Conservation (phyloP, 768 basidiomycete species). For the Suillus subluteus region DNA sequence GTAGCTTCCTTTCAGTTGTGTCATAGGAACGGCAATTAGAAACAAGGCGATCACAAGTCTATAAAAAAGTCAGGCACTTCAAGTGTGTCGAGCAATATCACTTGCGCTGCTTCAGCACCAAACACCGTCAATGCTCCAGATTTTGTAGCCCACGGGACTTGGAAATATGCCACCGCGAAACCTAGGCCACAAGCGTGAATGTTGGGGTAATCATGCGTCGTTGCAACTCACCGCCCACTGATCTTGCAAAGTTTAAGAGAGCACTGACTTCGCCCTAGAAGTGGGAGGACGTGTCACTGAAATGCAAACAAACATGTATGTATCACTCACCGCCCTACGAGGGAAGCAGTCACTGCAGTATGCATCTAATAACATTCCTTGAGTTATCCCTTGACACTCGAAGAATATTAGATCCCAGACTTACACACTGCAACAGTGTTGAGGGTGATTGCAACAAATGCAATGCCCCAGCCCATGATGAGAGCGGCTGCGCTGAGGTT, state of each 20-base stretch:
- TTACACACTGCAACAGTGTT: constrained; percentile 45
- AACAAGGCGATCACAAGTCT: constrained; percentile 40
- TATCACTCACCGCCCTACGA: constrained; percentile 24
- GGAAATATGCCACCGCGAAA: constrained; percentile 44
- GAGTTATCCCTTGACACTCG: background rate
- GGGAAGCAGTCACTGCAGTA: constrained; percentile 45
- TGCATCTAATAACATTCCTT: constrained; percentile 30
- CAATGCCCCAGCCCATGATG: constrained; percentile 50
- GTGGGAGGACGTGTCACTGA: background rate
- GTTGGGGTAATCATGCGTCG: background rate
- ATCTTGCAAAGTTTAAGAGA: constrained; percentile 44
- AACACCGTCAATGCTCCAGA: constrained; percentile 38
- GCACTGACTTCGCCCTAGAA: constrained; percentile 40
- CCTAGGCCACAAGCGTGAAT: constrained; percentile 19
- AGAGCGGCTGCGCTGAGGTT: constrained; percentile 31
- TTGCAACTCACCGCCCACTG: constrained; percentile 30
- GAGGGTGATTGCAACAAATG: constrained; percentile 38
- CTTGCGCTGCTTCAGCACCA: constrained; percentile 43
- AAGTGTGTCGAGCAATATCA: background rate
- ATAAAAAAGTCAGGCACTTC: background rate
- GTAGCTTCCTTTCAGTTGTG: constrained; percentile 38
- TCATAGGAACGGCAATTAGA: constrained; percentile 38
- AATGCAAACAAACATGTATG: background rate
- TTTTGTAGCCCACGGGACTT: constrained; percentile 43
- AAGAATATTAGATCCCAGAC: constrained; percentile 14